Percentiles rank a stretch among this genome's conserved stretches.
Conservation (phyloP, 108 stramenopile genomes). For the Cyclotella kingstonii region DNA sequence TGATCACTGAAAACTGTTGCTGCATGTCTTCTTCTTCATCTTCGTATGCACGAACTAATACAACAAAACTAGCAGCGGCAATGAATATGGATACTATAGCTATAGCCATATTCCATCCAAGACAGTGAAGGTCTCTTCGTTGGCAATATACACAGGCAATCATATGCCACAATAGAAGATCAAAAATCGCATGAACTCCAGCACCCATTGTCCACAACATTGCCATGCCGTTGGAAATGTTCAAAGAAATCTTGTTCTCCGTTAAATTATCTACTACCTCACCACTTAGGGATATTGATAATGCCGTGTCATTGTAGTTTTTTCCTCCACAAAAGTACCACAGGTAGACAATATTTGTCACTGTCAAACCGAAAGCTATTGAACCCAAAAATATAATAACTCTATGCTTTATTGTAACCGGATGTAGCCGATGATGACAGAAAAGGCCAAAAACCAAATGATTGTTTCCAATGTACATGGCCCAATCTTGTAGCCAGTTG, state of each 20-base stretch:
- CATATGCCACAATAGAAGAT: constrained; percentile 40
- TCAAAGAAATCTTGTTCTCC: neutral
- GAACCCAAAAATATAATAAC: constrained; percentile 31
- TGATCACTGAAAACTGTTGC: neutral
- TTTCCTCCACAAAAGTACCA: constrained; percentile 22
- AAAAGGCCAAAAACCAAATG: constrained; percentile 34
- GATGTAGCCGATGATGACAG: constrained; percentile 32
- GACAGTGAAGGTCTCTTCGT: neutral
- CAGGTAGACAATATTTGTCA: constrained; percentile 35
- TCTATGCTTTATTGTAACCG: constrained; percentile 26
- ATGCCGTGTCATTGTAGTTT: constrained; percentile 20
- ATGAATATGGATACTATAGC: constrained; percentile 20
- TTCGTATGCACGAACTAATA: constrained; percentile 22
- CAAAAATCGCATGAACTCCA: constrained; percentile 27
- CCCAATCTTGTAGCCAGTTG: constrained; percentile 26
- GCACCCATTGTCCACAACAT: constrained; percentile 39
- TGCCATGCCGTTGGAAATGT: constrained; percentile 26
- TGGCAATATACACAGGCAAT: constrained; percentile 32
- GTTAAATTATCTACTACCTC: constrained; percentile 12
- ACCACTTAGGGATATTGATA: constrained; percentile 15
- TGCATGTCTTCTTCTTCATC: neutral
- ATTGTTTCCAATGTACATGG: constrained; percentile 33
- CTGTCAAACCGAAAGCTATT: constrained; percentile 33
- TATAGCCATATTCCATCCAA: constrained; percentile 34
- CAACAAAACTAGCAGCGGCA: constrained; percentile 19